Conservation (phyloP, 1,139 yeast species). For the Blastobotrys buckinghamii region DNA sequence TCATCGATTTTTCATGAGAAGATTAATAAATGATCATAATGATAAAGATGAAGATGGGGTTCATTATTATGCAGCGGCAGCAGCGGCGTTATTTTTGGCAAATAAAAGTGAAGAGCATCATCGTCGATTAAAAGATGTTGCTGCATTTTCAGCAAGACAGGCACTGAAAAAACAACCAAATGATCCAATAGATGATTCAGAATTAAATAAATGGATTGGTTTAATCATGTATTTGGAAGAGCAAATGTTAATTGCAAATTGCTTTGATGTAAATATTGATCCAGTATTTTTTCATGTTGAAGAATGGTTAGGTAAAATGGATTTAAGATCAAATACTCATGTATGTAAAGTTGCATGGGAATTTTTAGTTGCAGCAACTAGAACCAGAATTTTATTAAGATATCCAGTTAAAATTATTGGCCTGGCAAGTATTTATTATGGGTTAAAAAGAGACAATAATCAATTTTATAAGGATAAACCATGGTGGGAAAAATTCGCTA, state of each 20-base stretch:
- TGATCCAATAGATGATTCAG: conserved; percentile 42
- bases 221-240: conserved; percentile 42
- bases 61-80: conserved; percentile 43
- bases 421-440: conserved; percentile 37
- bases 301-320: conserved; percentile 24
- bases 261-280: conserved; percentile 44
- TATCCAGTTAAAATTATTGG: conserved; percentile 32
- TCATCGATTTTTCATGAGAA: conserved; percentile 47
- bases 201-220: conserved; percentile 48
- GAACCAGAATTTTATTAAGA: conserved; percentile 33
- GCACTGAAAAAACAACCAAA: conserved; percentile 38
- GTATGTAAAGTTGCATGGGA: conserved; percentile 34
- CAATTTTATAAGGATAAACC: neutral
- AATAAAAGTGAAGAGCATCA: conserved; percentile 48
- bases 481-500: conserved; percentile 3
- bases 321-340: conserved; percentile 11
- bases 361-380: conserved; percentile 37
- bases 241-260: conserved; percentile 41
- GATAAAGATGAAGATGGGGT: conserved; percentile 7
- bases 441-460: conserved; percentile 12
- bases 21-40: conserved; percentile 29
- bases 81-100: conserved; percentile 46
- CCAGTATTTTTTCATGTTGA: conserved; percentile 31
- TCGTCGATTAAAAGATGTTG: conserved; percentile 43
- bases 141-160: conserved; percentile 41